Percentiles rank a stretch among this genome's conserved stretches.
Evolutionary conservation across 352 stramenopile genomes (phyloP).

Genomic region (Phytophthora pisi): DNA sequence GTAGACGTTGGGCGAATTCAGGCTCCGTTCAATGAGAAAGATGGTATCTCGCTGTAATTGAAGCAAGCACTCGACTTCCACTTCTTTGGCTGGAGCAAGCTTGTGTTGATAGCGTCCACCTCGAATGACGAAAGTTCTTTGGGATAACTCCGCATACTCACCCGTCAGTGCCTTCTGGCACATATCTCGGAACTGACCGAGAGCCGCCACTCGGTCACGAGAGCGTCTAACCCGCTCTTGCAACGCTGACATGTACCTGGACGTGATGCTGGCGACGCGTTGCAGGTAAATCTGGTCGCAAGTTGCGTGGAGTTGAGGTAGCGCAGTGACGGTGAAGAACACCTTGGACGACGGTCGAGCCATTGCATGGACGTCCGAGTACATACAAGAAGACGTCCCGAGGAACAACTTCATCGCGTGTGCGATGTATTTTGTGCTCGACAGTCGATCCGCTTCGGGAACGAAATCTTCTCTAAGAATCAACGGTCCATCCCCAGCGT

Average conservation of each 20-base stretch:
- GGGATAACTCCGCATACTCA: background rate
- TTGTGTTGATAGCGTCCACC: conserved; percentile 13
- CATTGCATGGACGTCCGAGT: conserved; percentile 40
- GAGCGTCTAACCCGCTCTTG: conserved; percentile 51
- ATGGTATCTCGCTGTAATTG: conserved; percentile 44
- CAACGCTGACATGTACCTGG: conserved; percentile 38
- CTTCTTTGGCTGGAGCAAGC: conserved; percentile 46
- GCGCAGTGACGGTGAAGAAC: conserved; percentile 46
- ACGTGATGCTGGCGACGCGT: conserved; percentile 42
- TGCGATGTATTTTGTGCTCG: background rate
- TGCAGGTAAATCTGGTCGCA: conserved; percentile 66
- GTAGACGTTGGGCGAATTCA: conserved; percentile 61
- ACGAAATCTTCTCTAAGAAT: background rate
- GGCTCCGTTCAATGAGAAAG: conserved; percentile 36
- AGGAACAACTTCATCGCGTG: background rate
- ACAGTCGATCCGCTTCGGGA: conserved; percentile 4
- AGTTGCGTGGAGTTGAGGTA: conserved; percentile 46
- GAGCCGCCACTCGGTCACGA: conserved; percentile 33
- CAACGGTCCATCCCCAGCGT: background rate
- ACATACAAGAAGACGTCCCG: conserved; percentile 34
- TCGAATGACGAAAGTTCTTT: background rate
- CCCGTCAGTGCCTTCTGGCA: conserved; percentile 35
- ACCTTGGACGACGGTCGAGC: conserved; percentile 25
- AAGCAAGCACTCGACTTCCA: conserved; percentile 44
- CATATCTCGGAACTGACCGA: conserved; percentile 31